Base-by-base conservation (phyloP, 208 protist genomes). In the Trypanosoma boissoni region DNA sequence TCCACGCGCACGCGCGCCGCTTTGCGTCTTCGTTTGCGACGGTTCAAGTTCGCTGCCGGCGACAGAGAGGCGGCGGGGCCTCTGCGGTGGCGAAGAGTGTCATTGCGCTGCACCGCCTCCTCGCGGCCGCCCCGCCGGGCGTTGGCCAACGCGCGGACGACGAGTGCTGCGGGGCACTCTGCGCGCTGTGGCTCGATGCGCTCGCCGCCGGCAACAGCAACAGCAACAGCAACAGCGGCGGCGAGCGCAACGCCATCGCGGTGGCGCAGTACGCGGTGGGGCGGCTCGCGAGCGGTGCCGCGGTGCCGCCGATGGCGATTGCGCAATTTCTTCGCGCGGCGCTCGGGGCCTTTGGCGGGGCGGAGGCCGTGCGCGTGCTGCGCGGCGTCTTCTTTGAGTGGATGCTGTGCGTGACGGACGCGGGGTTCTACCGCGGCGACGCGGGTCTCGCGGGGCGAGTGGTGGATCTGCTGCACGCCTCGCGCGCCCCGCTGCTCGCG, bases 351-450 rank as follows among this genome's bases (percentile, higher is more conserved):
- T 42, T 83, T 31, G 53, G 73, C 24, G 26, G 55, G 5, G 60
- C 73, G 23, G 67, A 77, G 37, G 59, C 76, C 14, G 44, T 60
- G 28, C 70, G 67, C 48, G 55, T 37, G 21, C 37, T 59, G 6
- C 70, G 66, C 21, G 78, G 71, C 24, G 60, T 64, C 9, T 52
- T 91, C 12, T 86, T 81, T 43, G 80, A 88, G 54, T 91, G 84
- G 80, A 56, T 83, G 10, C 68, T 80, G 57, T 79, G 72, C 58
- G 29, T 91, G n/a, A 73, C 74, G 36, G 74, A 57, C 28, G 41
- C 44, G 20, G 55, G 43, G 1, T 85, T 77, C 37, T 72, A 80
- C 63, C 66, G 66, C 21, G 54, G 69, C 18, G 67, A 83, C 5
- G 53, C 52, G 26, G 37, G 54, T 2, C 60, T 61, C 31, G 83